A percentile compares a stretch with the other conserved stretches of the same genome.
Evolutionary conservation across 305 asterid genomes (phyloP).

Genomic region (Withania somnifera): DNA sequence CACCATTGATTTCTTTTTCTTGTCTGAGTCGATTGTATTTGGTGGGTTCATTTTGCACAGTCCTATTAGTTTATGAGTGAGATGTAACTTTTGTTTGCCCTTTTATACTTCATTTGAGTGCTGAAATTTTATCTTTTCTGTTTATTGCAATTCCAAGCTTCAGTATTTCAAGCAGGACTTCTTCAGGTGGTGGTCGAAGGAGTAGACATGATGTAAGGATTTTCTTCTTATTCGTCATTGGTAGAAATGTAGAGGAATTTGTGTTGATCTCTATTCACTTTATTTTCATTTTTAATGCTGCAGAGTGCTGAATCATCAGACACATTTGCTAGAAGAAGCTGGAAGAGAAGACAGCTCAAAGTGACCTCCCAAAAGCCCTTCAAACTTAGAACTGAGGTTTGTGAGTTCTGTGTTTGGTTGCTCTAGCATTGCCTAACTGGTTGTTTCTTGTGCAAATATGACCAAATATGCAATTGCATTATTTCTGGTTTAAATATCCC

Average conservation of each 20-base stretch:
- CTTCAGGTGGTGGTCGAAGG: conserved; percentile 38
- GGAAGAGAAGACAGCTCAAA: conserved; percentile 34
- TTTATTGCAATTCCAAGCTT: conserved; percentile 16
- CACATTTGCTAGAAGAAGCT: conserved; percentile 32
- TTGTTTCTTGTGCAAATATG: neutral
- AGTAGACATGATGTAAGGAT: conserved; percentile 54
- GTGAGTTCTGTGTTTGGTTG: conserved; percentile 10
- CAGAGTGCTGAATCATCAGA: conserved; percentile 69
- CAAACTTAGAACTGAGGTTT: conserved; percentile 62
- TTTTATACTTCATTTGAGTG: conserved; percentile 4
- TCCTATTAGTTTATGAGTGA: neutral
- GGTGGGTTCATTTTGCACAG: neutral
- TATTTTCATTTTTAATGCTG: conserved; percentile 8
- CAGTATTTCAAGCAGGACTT: conserved; percentile 38
- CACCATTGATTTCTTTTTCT: neutral
- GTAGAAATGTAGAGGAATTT: neutral
- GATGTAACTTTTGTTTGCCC: neutral
- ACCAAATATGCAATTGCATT: neutral
- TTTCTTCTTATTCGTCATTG: neutral
- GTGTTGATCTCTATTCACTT: neutral
- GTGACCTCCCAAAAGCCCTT: conserved; percentile 52
- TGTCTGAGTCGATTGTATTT: neutral
- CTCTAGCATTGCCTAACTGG: neutral
- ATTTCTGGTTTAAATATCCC: neutral
- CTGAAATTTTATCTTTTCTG: conserved; percentile 11